A percentile compares a stretch with the other conserved stretches of the same genome.
phyloP scores from a whole-genome alignment of 1,139 yeast genomes.

The Blastobotrys serpentis region DNA sequence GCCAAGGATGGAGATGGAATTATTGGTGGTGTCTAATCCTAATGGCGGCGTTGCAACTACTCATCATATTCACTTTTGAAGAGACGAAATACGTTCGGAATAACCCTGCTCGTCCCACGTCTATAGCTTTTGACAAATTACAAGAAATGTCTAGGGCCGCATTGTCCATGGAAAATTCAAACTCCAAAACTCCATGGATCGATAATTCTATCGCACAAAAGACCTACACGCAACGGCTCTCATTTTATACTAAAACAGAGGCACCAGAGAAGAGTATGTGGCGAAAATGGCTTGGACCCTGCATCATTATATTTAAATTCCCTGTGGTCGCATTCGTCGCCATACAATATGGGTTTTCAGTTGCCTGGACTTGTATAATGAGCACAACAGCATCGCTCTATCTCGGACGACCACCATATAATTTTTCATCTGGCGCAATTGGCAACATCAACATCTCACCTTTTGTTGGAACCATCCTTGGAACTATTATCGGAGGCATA shows the following conservation, averaged over 20 bases:
- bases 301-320: constrained; percentile 18
- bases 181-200: constrained; percentile 13
- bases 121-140: constrained; percentile 7
- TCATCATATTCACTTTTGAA: constrained; percentile 47
- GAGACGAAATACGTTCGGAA: constrained; percentile 47
- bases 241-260: constrained; percentile 18
- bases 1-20: constrained; percentile 52
- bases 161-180: background rate
- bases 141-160: constrained; percentile 1
- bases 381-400: constrained; percentile 19
- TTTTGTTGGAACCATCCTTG: constrained; percentile 21
- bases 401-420: constrained; percentile 20
- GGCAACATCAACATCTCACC: constrained; percentile 23
- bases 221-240: constrained; percentile 12
- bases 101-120: constrained; percentile 13
- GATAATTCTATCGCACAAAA: constrained; percentile 16
- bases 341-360: constrained; percentile 20
- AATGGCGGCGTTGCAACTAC: constrained; percentile 46
- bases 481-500: constrained; percentile 20
- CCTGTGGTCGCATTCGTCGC: constrained; percentile 23
- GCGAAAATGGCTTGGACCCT: constrained; percentile 28
- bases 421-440: constrained; percentile 20
- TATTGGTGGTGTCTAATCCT: constrained; percentile 47
- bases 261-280: constrained; percentile 28
- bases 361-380: constrained; percentile 23